Percentiles rank a stretch among this genome's conserved stretches.
Evolutionary conservation across 352 stramenopile species (phyloP).

Genomic region (Pythium myriotylum): DNA sequence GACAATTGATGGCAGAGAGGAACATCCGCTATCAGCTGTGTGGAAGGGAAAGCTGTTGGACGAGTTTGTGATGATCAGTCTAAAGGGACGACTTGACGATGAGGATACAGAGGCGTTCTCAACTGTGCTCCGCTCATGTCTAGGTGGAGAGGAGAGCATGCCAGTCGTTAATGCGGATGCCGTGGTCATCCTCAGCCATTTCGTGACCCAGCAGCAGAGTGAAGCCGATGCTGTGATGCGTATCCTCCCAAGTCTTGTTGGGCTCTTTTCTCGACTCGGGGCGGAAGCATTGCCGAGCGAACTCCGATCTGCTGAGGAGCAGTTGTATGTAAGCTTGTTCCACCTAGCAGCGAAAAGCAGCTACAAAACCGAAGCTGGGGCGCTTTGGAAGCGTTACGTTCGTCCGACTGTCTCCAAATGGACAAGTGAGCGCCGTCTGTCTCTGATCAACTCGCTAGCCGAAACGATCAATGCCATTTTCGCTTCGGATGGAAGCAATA

Average conservation of each 20-base stretch:
- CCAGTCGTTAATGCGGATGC: slow-evolving; percentile 70
- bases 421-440: slow-evolving; percentile 32
- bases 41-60: slow-evolving; percentile 79
- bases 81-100: slow-evolving; percentile 75
- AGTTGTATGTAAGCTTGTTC: slow-evolving; percentile 63
- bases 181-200: slow-evolving; percentile 75
- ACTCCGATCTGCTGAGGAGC: slow-evolving; percentile 52
- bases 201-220: slow-evolving; percentile 52
- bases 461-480: slow-evolving; percentile 47
- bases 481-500: background rate
- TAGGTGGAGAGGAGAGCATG: slow-evolving; percentile 42
- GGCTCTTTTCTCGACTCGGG: slow-evolving; percentile 54
- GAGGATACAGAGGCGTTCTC: slow-evolving; percentile 53
- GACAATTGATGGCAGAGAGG: background rate
- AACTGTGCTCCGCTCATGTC: slow-evolving; percentile 49
- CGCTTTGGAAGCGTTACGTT: slow-evolving; percentile 52
- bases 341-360: slow-evolving; percentile 55
- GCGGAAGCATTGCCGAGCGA: slow-evolving; percentile 40
- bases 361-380: slow-evolving; percentile 49
- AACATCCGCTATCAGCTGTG: slow-evolving; percentile 46
- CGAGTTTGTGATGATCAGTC: slow-evolving; percentile 79
- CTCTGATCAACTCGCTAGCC: slow-evolving; percentile 54
- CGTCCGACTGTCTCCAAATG: slow-evolving; percentile 42
- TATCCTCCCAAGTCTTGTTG: slow-evolving; percentile 60
- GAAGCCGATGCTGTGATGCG: slow-evolving; percentile 53